Percentiles rank a stretch among this genome's conserved stretches.
These are phyloP conservation scores for Podosphaera aphanis DNA, from an alignment of 2,329 filamentous ascomycete genomes.

Conservation along the genomic window DNA sequence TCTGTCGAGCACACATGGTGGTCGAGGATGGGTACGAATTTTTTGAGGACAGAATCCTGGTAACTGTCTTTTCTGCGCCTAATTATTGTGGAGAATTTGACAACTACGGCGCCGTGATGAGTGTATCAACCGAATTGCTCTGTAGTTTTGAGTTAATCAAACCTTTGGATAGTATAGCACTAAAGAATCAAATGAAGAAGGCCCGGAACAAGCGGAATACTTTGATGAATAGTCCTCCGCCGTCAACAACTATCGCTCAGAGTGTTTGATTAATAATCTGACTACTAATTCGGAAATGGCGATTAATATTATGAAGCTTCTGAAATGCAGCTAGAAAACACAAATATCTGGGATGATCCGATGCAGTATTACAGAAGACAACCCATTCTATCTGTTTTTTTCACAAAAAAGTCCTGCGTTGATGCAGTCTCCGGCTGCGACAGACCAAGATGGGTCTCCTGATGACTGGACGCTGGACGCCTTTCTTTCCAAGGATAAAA, in stretches of 20 bases:
- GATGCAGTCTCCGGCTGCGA: neutral
- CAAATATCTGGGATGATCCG: neutral
- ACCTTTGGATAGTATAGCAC: conserved; percentile 77
- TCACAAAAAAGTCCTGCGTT: neutral
- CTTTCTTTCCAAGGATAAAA: neutral
- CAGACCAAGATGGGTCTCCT: neutral
- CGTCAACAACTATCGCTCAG: conserved; percentile 10
- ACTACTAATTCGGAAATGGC: neutral
- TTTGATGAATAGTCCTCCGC: conserved; percentile 82
- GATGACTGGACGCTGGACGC: neutral
- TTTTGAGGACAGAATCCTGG: conserved; percentile 81
- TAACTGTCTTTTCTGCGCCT: conserved; percentile 92
- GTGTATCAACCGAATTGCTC: conserved; percentile 89
- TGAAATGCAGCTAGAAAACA: neutral
- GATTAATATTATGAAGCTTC: neutral
- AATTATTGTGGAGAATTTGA: conserved; percentile 99
- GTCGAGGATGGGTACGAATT: conserved; percentile 98
- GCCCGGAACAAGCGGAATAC: conserved; percentile 81
- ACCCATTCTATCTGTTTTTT: neutral
- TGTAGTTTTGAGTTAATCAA: conserved; percentile 52
- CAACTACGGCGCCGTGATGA: conserved; percentile 99
- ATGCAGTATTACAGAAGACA: neutral
- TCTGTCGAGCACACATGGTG: conserved; percentile 96
- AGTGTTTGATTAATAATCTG: conserved; percentile 12
- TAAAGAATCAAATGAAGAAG: conserved; percentile 99